phyloP scores from a whole-genome alignment of 768 basidiomycete species.

The Ramaria sp. region DNA sequence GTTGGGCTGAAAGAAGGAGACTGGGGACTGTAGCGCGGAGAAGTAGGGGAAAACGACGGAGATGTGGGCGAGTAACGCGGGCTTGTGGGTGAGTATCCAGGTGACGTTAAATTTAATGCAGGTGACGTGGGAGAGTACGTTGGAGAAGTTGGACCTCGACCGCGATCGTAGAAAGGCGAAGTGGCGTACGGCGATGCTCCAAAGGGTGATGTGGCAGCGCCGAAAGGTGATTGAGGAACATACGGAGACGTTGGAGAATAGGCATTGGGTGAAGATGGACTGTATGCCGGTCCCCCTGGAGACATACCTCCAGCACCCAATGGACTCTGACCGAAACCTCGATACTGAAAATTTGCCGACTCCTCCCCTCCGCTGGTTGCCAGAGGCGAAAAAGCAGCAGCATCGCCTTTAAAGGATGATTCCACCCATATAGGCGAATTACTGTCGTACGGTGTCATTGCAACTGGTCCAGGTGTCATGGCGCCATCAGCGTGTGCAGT shows the following conservation, averaged over 20 bases:
- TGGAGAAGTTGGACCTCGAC: conserved; percentile 62
- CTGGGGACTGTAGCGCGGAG: conserved; percentile 77
- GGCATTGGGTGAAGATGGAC: conserved; percentile 81
- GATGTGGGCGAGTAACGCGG: conserved; percentile 81
- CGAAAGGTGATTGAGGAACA: conserved; percentile 75
- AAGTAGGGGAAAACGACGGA: conserved; percentile 77
- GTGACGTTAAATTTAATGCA: conserved; percentile 70
- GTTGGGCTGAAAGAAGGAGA: conserved; percentile 88
- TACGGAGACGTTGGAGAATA: conserved; percentile 89
- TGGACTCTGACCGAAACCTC: conserved; percentile 80
- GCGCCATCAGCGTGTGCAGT: conserved; percentile 73
- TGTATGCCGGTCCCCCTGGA: conserved; percentile 71
- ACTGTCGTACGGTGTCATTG: conserved; percentile 94
- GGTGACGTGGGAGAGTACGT: conserved; percentile 87
- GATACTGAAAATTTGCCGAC: conserved; percentile 58
- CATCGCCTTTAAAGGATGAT: conserved; percentile 66
- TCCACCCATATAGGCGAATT: conserved; percentile 82
- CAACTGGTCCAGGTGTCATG: conserved; percentile 85
- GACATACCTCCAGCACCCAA: conserved; percentile 80
- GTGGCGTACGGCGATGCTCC: conserved; percentile 73
- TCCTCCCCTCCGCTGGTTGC: conserved; percentile 82
- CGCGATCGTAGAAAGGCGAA: conserved; percentile 69
- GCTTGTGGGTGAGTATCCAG: conserved; percentile 56
- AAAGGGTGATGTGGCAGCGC: conserved; percentile 63
- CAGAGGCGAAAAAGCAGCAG: conserved; percentile 91